phyloP scores from a whole-genome alignment of 768 basidiomycete species.

The Suillus fuscotomentosus region DNA sequence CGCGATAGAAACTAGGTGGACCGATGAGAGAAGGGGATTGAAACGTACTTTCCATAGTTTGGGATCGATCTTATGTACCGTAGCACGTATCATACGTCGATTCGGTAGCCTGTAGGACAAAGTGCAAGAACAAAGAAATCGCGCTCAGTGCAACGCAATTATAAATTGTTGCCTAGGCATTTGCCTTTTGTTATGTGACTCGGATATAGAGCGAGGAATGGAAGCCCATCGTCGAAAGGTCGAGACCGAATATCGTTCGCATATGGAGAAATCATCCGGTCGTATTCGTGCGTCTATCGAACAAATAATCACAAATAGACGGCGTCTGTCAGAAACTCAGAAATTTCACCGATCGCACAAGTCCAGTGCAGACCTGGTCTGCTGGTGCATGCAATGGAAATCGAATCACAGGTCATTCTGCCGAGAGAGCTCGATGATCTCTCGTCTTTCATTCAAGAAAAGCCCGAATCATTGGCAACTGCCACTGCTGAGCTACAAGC shows the following conservation, averaged over 20 bases:
- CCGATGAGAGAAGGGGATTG: neutral
- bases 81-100: neutral
- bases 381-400: slow-evolving; percentile 6
- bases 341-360: neutral
- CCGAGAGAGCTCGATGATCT: slow-evolving; percentile 47
- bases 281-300: neutral
- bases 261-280: too few species aligned
- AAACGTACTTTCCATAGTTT: neutral
- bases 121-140: slow-evolving; percentile 1
- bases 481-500: slow-evolving; percentile 52
- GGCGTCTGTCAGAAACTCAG: neutral
- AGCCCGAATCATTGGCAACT: slow-evolving; percentile 53
- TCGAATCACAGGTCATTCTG: slow-evolving; percentile 20
- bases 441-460: slow-evolving; percentile 52
- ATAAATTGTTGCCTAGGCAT: neutral
- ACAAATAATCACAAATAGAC: neutral
- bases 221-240: neutral
- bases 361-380: too few species aligned
- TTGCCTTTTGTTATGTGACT: neutral
- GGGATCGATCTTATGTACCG: neutral
- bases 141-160: neutral
- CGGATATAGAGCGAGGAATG: neutral
- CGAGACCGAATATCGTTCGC: neutral
- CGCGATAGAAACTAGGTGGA: neutral
- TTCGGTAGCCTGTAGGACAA: neutral